Percentiles rank a stretch among this genome's conserved stretches.
These are phyloP conservation scores for Paraglomus occultum DNA, from an alignment of 192 early-diverging fungal species.

Conservation along the genomic window DNA sequence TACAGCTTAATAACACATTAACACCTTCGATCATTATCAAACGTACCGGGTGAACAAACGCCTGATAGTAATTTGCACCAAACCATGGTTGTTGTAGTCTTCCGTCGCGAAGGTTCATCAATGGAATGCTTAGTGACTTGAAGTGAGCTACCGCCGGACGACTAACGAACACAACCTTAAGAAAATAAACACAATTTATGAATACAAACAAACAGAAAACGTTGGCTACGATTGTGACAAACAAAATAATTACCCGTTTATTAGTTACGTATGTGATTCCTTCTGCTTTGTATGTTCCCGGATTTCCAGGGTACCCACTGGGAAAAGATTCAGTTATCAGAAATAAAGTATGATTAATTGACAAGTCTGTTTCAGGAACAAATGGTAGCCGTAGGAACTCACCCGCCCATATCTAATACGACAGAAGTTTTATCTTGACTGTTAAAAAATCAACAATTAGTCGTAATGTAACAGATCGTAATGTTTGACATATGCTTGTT, in stretches of 20 bases:
- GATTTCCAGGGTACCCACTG: constrained; percentile 29
- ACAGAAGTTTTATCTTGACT: constrained; percentile 32
- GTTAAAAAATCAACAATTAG: not conserved
- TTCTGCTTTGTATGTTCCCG: not conserved
- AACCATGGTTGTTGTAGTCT: constrained; percentile 56
- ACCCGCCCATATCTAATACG: constrained; percentile 33
- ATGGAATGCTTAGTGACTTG: constrained; percentile 36
- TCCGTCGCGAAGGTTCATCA: constrained; percentile 40
- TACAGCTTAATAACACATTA: no score
- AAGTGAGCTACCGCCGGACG: constrained; percentile 16
- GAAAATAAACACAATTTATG: not conserved
- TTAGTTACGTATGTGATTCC: constrained; percentile 32
- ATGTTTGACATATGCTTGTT: not conserved
- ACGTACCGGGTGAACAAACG: constrained; percentile 40
- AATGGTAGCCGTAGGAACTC: not conserved
- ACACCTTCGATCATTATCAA: no score
- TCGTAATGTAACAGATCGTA: not conserved
- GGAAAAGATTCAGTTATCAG: not conserved
- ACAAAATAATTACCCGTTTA: constrained; percentile 11
- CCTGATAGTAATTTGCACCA: constrained; percentile 49
- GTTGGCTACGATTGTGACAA: not conserved
- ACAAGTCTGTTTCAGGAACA: no score
- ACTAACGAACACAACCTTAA: constrained; percentile 36
- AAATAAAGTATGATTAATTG: no score
- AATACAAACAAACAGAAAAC: not conserved